A percentile compares a stretch with the other conserved stretches of the same genome.
phyloP scores from a whole-genome alignment of 179 eudicot species.

The Silene coronaria region DNA sequence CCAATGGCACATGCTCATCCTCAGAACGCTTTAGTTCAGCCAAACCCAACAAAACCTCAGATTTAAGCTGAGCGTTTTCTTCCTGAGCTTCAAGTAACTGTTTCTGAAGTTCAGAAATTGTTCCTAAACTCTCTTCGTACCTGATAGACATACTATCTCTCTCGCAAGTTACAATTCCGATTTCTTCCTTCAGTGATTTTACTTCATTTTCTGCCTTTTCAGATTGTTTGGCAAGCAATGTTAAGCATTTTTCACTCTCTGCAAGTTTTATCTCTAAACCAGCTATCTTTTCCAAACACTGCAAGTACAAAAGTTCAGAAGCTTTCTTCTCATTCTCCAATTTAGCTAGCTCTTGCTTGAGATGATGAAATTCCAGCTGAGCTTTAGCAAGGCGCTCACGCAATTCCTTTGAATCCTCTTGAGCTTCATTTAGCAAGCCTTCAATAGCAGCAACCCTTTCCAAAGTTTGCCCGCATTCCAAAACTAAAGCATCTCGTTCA shows the following conservation, averaged over 20 bases:
- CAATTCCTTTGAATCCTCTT: constrained; percentile 32
- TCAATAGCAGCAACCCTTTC: constrained; percentile 49
- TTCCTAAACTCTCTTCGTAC: constrained; percentile 57
- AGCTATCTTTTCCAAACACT: constrained; percentile 47
- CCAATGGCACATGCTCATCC: constrained; percentile 46
- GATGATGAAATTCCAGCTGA: constrained; percentile 36
- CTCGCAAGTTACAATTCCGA: constrained; percentile 43
- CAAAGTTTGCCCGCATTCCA: constrained; percentile 34
- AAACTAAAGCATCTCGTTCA: constrained; percentile 47
- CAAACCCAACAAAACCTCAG: constrained; percentile 38
- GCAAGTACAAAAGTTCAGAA: constrained; percentile 38
- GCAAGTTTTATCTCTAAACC: constrained; percentile 52
- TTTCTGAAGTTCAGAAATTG: constrained; percentile 50
- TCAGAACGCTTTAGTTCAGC: constrained; percentile 53
- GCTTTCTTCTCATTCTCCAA: constrained; percentile 49
- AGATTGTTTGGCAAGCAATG: constrained; percentile 36
- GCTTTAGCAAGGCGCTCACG: constrained; percentile 36
- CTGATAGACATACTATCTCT: constrained; percentile 45
- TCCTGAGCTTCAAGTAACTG: constrained; percentile 53
- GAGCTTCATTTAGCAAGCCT: constrained; percentile 35
- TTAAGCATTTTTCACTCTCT: constrained; percentile 40
- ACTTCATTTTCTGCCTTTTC: constrained; percentile 55
- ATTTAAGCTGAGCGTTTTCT: constrained; percentile 46
- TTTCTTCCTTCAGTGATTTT: constrained; percentile 44
- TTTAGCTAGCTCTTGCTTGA: constrained; percentile 45